A percentile compares a stretch with the other conserved stretches of the same genome.
Evolutionary conservation across 768 basidiomycete genomes (phyloP).

Genomic region (Tylopilus vinaceipallidus): DNA sequence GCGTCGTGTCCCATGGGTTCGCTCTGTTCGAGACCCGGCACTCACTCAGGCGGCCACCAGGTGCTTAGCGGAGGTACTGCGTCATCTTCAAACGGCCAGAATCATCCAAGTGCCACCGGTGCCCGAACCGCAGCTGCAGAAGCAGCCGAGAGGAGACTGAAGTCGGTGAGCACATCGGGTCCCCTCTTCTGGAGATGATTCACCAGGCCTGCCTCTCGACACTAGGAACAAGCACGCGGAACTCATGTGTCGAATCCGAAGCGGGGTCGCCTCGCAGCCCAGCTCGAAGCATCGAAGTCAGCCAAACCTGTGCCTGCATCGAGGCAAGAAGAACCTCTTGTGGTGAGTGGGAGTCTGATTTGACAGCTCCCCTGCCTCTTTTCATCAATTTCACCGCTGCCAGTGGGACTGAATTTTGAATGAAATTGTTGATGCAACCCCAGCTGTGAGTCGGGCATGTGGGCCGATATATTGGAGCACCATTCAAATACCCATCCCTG

Average conservation of each 20-base stretch:
- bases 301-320: conserved; percentile 37
- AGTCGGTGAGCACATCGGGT: conserved; percentile 44
- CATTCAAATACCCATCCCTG: conserved; percentile 24
- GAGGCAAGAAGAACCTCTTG: conserved; percentile 40
- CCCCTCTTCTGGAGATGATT: conserved; percentile 20
- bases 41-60: conserved; percentile 45
- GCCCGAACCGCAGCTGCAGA: conserved; percentile 56
- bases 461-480: conserved; percentile 17
- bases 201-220: conserved; percentile 15
- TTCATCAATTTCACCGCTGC: conserved; percentile 29
- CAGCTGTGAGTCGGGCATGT: conserved; percentile 24
- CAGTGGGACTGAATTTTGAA: conserved; percentile 43
- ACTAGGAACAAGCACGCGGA: conserved; percentile 43
- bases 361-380: conserved; percentile 19
- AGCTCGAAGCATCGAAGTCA: conserved; percentile 40
- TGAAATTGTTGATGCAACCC: conserved; percentile 21
- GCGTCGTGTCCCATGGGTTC: conserved; percentile 45
- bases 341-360: conserved; percentile 39
- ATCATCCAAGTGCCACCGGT: conserved; percentile 35
- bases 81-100: conserved; percentile 21
- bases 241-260: conserved; percentile 45
- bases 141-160: conserved; percentile 59
- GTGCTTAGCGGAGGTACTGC: conserved; percentile 42
- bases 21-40: conserved; percentile 51
- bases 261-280: conserved; percentile 41